Conservation (phyloP, 225 moss, liverwort and hornwort species). For the Physcomitrellopsis africana region DNA sequence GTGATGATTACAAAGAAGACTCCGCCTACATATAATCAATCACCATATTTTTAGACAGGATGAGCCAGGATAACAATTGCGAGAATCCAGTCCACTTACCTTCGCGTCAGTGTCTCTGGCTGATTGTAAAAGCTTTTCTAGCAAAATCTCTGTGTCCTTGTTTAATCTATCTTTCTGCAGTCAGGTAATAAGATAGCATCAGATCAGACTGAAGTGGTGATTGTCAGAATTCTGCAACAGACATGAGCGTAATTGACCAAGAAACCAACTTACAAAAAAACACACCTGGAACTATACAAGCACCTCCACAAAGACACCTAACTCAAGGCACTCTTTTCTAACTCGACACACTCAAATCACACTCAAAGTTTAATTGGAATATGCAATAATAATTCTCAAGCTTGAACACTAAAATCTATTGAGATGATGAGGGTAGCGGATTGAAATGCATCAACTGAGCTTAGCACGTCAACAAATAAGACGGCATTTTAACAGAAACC, state of each 20-base stretch:
- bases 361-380: slow-evolving; percentile 3
- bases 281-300: not conserved
- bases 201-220: slow-evolving; percentile 17
- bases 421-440: not conserved
- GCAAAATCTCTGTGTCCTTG: slow-evolving; percentile 78
- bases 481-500: slow-evolving; percentile 36
- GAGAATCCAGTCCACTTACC: slow-evolving; percentile 40
- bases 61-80: not conserved
- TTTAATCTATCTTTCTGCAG: slow-evolving; percentile 69
- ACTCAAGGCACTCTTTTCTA: too few species aligned
- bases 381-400: slow-evolving; percentile 4
- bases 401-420: not conserved
- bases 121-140: slow-evolving; percentile 83
- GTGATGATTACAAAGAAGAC: slow-evolving; percentile 12
- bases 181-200: slow-evolving; percentile 1
- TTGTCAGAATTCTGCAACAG: not conserved
- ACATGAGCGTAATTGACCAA: slow-evolving; percentile 8
- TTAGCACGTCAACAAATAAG: slow-evolving; percentile 12
- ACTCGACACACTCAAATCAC: not conserved
- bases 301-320: not conserved
- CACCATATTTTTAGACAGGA: too few species aligned
- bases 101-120: slow-evolving; percentile 70
- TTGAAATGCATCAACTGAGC: slow-evolving; percentile 3
- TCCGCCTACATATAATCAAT: not conserved
- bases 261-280: not conserved